Conservation (phyloP, 2,329 filamentous ascomycete species). For the Drechslerella dactyloides region DNA sequence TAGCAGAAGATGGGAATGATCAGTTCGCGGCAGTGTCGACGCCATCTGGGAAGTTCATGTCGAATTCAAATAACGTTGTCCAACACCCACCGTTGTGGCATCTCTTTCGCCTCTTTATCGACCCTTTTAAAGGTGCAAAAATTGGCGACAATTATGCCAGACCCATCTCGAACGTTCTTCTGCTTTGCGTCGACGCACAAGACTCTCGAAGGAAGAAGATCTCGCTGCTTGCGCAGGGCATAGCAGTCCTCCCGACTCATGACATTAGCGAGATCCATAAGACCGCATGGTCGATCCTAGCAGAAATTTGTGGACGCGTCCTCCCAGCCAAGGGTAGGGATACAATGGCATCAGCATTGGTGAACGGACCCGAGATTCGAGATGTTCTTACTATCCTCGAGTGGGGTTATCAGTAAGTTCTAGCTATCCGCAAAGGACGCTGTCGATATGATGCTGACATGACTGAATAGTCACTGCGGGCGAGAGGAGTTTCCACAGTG, state of each 20-base stretch:
- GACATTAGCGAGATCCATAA: constrained; percentile 61
- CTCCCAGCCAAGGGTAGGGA: constrained; percentile 57
- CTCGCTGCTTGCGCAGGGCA: constrained; percentile 57
- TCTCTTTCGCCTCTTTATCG: constrained; percentile 68
- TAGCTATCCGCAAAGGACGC: too few relatives aligned
- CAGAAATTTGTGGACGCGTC: constrained; percentile 59
- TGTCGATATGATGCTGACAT: not conserved
- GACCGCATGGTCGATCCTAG: constrained; percentile 63
- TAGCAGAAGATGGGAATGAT: constrained; percentile 63
- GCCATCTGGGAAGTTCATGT: constrained; percentile 67
- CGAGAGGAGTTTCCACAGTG: constrained; percentile 23
- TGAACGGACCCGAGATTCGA: constrained; percentile 71
- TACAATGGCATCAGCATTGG: constrained; percentile 59
- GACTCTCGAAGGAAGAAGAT: constrained; percentile 57
- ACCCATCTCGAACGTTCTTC: constrained; percentile 51
- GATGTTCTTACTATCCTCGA: constrained; percentile 72
- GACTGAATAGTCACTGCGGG: constrained; percentile 23
- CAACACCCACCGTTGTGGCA: constrained; percentile 67
- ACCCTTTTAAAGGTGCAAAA: constrained; percentile 61
- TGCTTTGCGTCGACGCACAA: constrained; percentile 51
- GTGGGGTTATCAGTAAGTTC: constrained; percentile 60
- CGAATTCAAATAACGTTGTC: constrained; percentile 63
- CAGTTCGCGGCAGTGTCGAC: constrained; percentile 70
- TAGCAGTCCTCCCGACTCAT: constrained; percentile 63
- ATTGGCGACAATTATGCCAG: constrained; percentile 60